phyloP scores from a whole-genome alignment of 1,139 yeast species.

The Keqinozyma sinolaborantium region DNA sequence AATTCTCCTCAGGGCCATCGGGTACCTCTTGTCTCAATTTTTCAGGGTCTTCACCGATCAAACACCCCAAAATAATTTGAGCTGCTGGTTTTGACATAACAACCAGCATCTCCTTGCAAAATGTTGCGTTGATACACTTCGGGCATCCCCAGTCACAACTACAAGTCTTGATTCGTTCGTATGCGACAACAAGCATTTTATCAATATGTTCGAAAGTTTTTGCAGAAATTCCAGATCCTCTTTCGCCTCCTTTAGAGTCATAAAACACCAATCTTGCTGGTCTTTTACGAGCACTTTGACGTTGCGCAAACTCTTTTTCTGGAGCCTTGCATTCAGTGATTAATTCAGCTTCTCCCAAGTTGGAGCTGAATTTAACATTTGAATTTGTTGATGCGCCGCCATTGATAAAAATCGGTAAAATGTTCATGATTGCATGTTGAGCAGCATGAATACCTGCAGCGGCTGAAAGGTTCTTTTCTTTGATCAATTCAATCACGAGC shows the following conservation, averaged over 20 bases:
- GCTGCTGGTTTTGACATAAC: conserved; percentile 91
- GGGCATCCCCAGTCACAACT: conserved; percentile 89
- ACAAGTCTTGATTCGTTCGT: conserved; percentile 59
- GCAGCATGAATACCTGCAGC: conserved; percentile 98
- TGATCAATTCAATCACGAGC: conserved; percentile 54
- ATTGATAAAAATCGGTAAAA: conserved; percentile 57
- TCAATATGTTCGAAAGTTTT: conserved; percentile 79
- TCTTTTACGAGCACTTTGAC: conserved; percentile 64
- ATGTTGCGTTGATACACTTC: conserved; percentile 72
- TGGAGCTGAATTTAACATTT: conserved; percentile 48
- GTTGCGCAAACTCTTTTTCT: conserved; percentile 81
- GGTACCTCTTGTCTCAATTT: conserved; percentile 37
- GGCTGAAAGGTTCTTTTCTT: conserved; percentile 53
- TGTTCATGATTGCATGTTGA: conserved; percentile 81
- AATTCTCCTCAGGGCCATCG: conserved; percentile 81
- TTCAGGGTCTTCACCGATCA: conserved; percentile 47
- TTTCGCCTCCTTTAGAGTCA: conserved; percentile 76
- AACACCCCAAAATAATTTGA: conserved; percentile 56
- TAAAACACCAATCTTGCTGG: conserved; percentile 85
- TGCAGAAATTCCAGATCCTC: conserved; percentile 75
- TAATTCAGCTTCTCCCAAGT: conserved; percentile 58
- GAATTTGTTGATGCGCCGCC: conserved; percentile 38
- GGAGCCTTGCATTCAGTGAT: conserved; percentile 96
- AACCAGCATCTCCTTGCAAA: conserved; percentile 75
- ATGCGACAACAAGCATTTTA: conserved; percentile 57